phyloP scores from a whole-genome alignment of 2,329 filamentous ascomycete genomes.

The Phialocephala sp. region DNA sequence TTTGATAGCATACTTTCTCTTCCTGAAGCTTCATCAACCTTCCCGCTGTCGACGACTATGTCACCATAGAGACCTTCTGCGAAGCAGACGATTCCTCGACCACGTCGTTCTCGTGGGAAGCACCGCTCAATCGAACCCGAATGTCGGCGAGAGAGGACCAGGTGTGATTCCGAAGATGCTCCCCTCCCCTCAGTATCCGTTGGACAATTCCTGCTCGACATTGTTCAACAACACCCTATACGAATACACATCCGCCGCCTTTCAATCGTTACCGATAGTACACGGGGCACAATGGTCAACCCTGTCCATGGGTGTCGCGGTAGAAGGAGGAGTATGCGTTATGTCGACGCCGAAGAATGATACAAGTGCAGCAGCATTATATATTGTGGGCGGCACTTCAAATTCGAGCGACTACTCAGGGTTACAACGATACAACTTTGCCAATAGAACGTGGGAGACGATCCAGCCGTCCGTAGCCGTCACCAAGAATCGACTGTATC shows the following conservation, averaged over 20 bases:
- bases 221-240: conserved; percentile 84
- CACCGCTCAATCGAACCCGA: conserved; percentile 27
- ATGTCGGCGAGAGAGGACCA: conserved; percentile 12
- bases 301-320: conserved; percentile 68
- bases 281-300: conserved; percentile 74
- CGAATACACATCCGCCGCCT: conserved; percentile 75
- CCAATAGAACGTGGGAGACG: conserved; percentile 61
- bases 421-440: conserved; percentile 71
- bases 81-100: conserved; percentile 24
- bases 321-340: conserved; percentile 80
- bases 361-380: conserved; percentile 67
- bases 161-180: conserved; percentile 45
- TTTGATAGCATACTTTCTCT: conserved; percentile 37
- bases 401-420: conserved; percentile 67
- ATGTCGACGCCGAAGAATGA: conserved; percentile 66
- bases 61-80: conserved; percentile 30
- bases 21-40: conserved; percentile 17
- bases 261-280: conserved; percentile 74
- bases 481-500: conserved; percentile 69
- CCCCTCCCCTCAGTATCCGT: conserved; percentile 70
- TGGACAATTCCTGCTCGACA: conserved; percentile 82
- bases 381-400: conserved; percentile 77
- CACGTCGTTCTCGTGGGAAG: conserved; percentile 21
- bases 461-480: conserved; percentile 49
- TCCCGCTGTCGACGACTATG: conserved; percentile 31